Evolutionary conservation across 2,329 filamentous ascomycete species (phyloP).

Genomic region (Kalaharituber pfeilii): DNA sequence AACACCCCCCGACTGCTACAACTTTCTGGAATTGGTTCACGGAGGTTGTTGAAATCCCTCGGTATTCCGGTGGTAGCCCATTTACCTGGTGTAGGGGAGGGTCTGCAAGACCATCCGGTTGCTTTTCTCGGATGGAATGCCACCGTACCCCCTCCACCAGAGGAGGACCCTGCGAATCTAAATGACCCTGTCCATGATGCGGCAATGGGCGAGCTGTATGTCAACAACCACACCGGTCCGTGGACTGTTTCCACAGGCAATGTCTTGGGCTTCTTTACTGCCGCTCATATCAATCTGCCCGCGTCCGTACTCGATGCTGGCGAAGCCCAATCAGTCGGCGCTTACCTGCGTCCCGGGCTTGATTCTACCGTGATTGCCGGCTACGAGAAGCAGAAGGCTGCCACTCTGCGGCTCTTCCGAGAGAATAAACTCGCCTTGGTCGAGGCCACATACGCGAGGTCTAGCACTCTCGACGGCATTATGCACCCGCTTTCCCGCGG

Average conservation of each 20-base stretch:
- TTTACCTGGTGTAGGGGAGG: conserved; percentile 36
- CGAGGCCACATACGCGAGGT: conserved; percentile 1
- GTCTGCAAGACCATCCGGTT: conserved; percentile 37
- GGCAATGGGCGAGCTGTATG: conserved; percentile 4
- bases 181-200: conserved; percentile 2
- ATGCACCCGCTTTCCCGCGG: conserved; percentile 29
- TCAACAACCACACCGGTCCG: conserved; percentile 6
- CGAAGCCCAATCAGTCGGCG: conserved; percentile 1
- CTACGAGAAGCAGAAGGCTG: conserved; percentile 5
- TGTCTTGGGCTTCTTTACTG: conserved; percentile 3
- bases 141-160: neutral
- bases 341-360: conserved; percentile 2
- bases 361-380: conserved; percentile 10
- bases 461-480: neutral
- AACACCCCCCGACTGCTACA: conserved; percentile 26
- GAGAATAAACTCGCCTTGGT: conserved; percentile 5
- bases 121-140: neutral
- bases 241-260: conserved; percentile 5
- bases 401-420: conserved; percentile 5
- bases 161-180: conserved; percentile 2
- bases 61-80: conserved; percentile 26
- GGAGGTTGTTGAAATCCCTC: neutral
- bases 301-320: conserved; percentile 1
- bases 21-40: conserved; percentile 27
- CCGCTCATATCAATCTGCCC: conserved; percentile 3